These are phyloP conservation scores for Botryosphaeria dothidea DNA, from an alignment of 2,329 filamentous ascomycete genomes.

Conservation along the genomic window DNA sequence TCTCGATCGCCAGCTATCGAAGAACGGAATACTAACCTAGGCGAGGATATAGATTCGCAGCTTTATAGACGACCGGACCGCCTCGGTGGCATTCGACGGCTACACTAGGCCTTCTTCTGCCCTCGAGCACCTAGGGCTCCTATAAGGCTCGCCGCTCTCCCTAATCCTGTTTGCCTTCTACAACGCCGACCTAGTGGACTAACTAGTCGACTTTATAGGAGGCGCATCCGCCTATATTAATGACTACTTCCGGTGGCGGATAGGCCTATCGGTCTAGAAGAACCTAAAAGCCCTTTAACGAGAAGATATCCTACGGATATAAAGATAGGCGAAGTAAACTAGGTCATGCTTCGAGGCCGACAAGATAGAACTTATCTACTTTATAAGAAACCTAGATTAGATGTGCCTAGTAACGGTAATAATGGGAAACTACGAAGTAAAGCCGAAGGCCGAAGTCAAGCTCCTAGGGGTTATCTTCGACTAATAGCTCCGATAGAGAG, in stretches of 20 bases:
- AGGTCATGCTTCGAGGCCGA: constrained; percentile 27
- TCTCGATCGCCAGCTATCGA: neutral
- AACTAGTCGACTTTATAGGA: neutral
- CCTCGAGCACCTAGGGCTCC: neutral
- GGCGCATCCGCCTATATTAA: constrained; percentile 16
- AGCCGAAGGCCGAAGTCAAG: constrained; percentile 25
- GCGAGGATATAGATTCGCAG: neutral
- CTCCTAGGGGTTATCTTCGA: constrained; percentile 31
- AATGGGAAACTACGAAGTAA: constrained; percentile 23
- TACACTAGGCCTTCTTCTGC: neutral
- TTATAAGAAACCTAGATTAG: constrained; percentile 27
- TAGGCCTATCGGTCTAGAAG: constrained; percentile 9
- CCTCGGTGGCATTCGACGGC: neutral
- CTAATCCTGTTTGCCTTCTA: constrained; percentile 13
- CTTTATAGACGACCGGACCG: neutral
- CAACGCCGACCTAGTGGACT: constrained; percentile 3
- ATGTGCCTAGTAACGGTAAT: constrained; percentile 3
- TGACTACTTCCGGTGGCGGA: constrained; percentile 22
- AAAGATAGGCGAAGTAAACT: neutral
- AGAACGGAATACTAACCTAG: neutral
- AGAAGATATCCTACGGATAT: neutral
- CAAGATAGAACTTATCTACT: constrained; percentile 33
- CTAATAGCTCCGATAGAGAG: constrained; percentile 26
- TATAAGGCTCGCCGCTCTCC: constrained; percentile 1
- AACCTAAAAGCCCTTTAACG: neutral